Base-by-base conservation (phyloP, 2,329 filamentous ascomycete species). In the Sporothrix variecibatus region DNA sequence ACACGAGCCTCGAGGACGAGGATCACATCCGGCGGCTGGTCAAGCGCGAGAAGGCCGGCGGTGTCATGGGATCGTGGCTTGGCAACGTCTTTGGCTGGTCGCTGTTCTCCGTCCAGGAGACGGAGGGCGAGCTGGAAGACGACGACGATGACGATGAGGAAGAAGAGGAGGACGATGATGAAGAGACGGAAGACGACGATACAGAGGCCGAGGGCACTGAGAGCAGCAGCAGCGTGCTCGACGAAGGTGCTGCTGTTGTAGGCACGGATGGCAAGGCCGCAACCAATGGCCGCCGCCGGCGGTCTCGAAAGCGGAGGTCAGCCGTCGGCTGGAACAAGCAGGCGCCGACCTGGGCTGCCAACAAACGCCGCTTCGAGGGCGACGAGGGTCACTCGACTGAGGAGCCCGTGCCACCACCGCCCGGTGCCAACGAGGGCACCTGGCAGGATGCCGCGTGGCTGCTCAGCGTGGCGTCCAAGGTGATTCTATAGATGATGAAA, bases 361-460 rank as follows among this genome's bases (percentile, higher is more conserved):
- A 60, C 62, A 6, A 56, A 53, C 79, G 81, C 51, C 81, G 83
- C 68, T 81, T 83, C 34, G 84, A 84, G 76, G 84, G 84, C 60
- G 73, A 65, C 26, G 81, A 83, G 3, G 81, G 83, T 2, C 82
- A 80, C 40, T 73, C 80, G n/a, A 79, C 83, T 0, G 83, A 86
- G 67, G 86, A 87, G 68, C 81, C 81, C 11, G 82, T 90, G 53
- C 84, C 85, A 26, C 84, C 86, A 7, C 83, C 86, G 12, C 79
- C 87, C 79, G 85, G 85, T 58, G 82, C 85, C 9, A 86, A 91
- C 71, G 86, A 88, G 60, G 89, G 88, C 20, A 87, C 87, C 9
- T 92, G 90, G 90, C 86, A 88, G 74, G 91, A 92, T 80, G 90
- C 90, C 34, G 89, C 89, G 20, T 93, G 90, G 91, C 81, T 93